Evolutionary conservation across 768 basidiomycete species (phyloP).

Genomic region (Postia placenta): DNA sequence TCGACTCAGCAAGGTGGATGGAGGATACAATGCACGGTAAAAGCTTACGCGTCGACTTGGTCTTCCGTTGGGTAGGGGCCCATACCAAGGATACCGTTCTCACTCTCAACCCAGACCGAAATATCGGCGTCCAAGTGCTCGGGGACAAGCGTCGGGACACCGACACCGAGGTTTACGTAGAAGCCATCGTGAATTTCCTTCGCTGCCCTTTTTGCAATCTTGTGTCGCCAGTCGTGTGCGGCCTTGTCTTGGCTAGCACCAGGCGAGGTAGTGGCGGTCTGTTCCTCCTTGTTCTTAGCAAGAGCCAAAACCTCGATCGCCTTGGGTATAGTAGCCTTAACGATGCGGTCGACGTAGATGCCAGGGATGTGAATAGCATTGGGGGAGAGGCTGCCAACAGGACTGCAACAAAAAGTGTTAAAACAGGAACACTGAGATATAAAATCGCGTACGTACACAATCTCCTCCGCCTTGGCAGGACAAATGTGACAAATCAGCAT

Average conservation of each 20-base stretch:
- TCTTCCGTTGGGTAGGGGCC: conserved; percentile 78
- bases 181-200: conserved; percentile 82
- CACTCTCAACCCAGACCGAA: conserved; percentile 82
- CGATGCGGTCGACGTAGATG: conserved; percentile 83
- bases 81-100: conserved; percentile 86
- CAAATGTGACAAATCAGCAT: not conserved
- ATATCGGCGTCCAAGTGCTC: conserved; percentile 62
- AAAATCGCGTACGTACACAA: conserved; percentile 18
- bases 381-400: conserved; percentile 48
- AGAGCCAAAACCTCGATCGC: conserved; percentile 71
- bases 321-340: conserved; percentile 67
- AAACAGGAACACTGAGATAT: no score
- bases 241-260: conserved; percentile 14
- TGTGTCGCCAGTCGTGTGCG: conserved; percentile 34
- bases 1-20: not conserved
- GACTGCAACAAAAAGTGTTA: conserved; percentile 8
- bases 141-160: conserved; percentile 85
- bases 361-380: conserved; percentile 77
- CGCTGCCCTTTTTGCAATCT: conserved; percentile 79
- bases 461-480: conserved; percentile 15
- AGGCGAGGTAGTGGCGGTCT: conserved; percentile 7
- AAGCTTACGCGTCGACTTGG: conserved; percentile 67
- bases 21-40: no score
- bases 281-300: conserved; percentile 29
- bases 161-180: conserved; percentile 84